Evolutionary conservation across 345 rosid genomes (phyloP), one percentile per base, ranked within the genome.

Genomic region (Dimocarpus longan): DNA sequence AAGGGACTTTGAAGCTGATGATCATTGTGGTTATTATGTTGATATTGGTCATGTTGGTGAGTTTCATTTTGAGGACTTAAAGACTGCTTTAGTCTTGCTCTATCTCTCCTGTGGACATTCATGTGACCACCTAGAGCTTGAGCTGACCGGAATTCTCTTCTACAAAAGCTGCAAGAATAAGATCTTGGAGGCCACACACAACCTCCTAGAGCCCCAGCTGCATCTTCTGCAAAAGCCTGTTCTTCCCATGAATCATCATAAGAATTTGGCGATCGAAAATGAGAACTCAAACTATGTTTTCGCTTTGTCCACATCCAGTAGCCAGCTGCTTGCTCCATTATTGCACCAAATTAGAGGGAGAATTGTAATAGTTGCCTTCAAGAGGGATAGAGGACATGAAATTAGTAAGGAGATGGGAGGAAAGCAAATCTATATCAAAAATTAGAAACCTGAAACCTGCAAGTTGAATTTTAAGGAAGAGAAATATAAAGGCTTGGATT

Each of bases 121-220:
- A 94, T 94, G 81, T 94, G 98, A 69, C 98, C 98, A 37, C 98
- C 98, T 18, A 94, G 90, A 66, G 98, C 98, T 89, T 90, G 98
- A 76, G 97, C 97, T 70, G 96, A 93, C 82, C 89, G 85, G 77
- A 94, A 94, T 80, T 94, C 95, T 85, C 97, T 85, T 72, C 89
- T 87, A 72, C 98, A 94, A 52, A 92, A 92, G 88, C 91, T 92
- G 71, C 98, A 94, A 66, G 93, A 79, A 80, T 94, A 92, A 78
- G 92, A 93, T 87, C 97, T 93, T 21, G 98, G 97, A n/a, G 98
- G 98, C 97, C 98, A 94, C 77, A 88, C 69, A 73, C 90, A 86
- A 3, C 92, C 92, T 24, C 87, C 90, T 24, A 80, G 83, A 28
- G 89, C 44, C 54, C 95, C 95, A 2, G 92, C 87, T 0, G 95